Conservation (phyloP, 1,284 basidiomycete species). For the Vanrija sp. region DNA sequence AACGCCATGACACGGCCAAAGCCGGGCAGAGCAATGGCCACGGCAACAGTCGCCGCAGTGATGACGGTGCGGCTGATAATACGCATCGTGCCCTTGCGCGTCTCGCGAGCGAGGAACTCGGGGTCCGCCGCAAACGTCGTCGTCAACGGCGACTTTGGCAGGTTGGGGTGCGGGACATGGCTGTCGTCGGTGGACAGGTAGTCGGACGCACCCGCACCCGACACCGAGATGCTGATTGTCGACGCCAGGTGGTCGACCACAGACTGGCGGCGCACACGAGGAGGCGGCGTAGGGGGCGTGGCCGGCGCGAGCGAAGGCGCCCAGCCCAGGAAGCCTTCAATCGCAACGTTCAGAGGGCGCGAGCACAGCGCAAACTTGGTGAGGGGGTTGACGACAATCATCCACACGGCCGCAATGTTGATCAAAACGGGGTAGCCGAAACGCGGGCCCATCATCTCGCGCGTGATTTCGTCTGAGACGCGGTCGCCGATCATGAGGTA, state of each 20-base stretch:
- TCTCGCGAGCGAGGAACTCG: conserved; percentile 4
- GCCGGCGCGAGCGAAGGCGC: conserved; percentile 53
- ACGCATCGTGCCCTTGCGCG: conserved; percentile 22
- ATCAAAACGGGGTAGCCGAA: conserved; percentile 67
- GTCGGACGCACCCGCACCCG: conserved; percentile 11
- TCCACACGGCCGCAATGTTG: conserved; percentile 78
- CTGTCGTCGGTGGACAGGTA: conserved; percentile 5
- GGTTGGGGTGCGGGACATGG: background rate
- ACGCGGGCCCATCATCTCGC: conserved; percentile 69
- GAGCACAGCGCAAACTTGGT: conserved; percentile 84
- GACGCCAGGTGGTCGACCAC: conserved; percentile 2
- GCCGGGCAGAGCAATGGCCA: conserved; percentile 41
- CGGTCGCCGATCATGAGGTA: conserved; percentile 85
- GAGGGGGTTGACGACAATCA: conserved; percentile 81
- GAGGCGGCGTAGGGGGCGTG: background rate
- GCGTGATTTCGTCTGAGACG: conserved; percentile 86
- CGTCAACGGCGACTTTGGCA: conserved; percentile 3
- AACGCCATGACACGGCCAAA: conserved; percentile 80
- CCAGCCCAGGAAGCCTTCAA: conserved; percentile 61
- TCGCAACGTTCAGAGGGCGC: conserved; percentile 76
- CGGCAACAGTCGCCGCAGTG: conserved; percentile 30
- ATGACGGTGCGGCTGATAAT: conserved; percentile 35
- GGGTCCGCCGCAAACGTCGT: background rate
- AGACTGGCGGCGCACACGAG: background rate
- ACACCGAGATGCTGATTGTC: conserved; percentile 8